A percentile compares a stretch with the other conserved stretches of the same genome.
phyloP scores from a whole-genome alignment of 176 grass and related monocot species.

The Miscanthus lutarioriparius region DNA sequence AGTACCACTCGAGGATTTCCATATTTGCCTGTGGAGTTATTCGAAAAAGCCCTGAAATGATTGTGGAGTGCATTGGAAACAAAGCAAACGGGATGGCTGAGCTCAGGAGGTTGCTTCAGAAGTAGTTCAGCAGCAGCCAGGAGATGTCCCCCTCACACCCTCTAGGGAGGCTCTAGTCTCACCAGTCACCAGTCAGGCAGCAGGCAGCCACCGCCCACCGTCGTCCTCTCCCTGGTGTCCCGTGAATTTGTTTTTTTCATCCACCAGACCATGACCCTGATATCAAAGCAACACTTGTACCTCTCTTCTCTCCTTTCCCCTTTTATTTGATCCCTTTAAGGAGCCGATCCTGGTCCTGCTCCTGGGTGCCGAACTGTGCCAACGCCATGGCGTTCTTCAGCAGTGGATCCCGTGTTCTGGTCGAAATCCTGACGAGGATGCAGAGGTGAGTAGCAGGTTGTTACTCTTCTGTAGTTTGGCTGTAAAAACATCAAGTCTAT shows the following conservation, averaged over 20 bases:
- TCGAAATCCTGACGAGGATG: slow-evolving; percentile 69
- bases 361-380: not conserved
- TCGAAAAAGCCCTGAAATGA: slow-evolving; percentile 61
- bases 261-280: slow-evolving; percentile 34
- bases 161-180: too few species aligned
- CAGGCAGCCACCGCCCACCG: not conserved
- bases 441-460: slow-evolving; percentile 46
- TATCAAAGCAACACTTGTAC: slow-evolving; percentile 31
- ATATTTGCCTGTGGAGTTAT: not conserved
- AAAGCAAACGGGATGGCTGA: slow-evolving; percentile 61
- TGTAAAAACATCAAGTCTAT: not conserved
- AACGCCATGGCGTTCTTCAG: slow-evolving; percentile 79
- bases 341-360: not conserved
- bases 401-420: slow-evolving; percentile 53
- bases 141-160: slow-evolving; percentile 45
- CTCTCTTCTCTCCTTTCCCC: not conserved
- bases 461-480: not conserved
- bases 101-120: slow-evolving; percentile 56
- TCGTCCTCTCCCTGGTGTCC: slow-evolving; percentile 2
- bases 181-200: slow-evolving; percentile 27
- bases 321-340: slow-evolving; percentile 32
- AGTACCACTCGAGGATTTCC: not conserved
- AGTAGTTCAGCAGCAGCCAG: slow-evolving; percentile 42
- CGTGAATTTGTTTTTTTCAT: slow-evolving; percentile 24
- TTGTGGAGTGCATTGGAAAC: slow-evolving; percentile 88